Conservation (phyloP, 257 asterid species). For the Lycium ferocissimum region DNA sequence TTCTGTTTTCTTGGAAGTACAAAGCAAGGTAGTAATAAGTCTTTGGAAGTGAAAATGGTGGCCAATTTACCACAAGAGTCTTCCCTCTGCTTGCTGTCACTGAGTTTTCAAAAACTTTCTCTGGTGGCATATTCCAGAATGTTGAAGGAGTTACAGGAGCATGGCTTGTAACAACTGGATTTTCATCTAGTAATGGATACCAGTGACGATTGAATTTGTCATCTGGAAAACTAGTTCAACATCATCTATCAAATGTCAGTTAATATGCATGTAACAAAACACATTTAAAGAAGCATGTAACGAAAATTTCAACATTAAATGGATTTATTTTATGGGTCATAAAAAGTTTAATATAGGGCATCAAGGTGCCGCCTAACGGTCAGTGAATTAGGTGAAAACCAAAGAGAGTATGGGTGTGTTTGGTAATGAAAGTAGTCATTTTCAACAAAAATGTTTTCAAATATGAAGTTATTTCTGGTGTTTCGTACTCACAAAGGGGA, state of each 20-base stretch:
- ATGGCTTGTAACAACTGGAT: conserved; percentile 61
- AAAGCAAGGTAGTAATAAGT: conserved; percentile 69
- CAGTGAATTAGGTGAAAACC: too few species aligned
- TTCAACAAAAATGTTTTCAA: too few species aligned
- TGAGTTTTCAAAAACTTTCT: conserved; percentile 60
- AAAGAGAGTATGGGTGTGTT: too few species aligned
- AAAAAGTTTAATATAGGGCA: too few species aligned
- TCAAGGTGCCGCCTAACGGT: too few species aligned
- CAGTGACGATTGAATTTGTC: conserved; percentile 77
- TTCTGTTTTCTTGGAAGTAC: conserved; percentile 79
- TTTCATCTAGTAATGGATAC: conserved; percentile 59
- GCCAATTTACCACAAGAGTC: conserved; percentile 71
- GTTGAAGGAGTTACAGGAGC: conserved; percentile 52
- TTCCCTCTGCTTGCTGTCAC: conserved; percentile 72
- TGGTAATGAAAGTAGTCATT: too few species aligned
- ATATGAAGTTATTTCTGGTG: too few species aligned
- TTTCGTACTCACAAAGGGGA: too few species aligned
- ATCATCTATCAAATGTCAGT: conserved; percentile 21
- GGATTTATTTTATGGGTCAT: not conserved
- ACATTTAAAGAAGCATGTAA: not conserved
- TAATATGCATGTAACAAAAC: not conserved
- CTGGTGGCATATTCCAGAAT: conserved; percentile 87
- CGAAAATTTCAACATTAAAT: not conserved
- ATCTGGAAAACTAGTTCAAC: conserved; percentile 73
- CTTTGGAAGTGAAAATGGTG: conserved; percentile 59